phyloP scores from a whole-genome alignment of 2,329 filamentous ascomycete genomes.

The Alternaria solani region DNA sequence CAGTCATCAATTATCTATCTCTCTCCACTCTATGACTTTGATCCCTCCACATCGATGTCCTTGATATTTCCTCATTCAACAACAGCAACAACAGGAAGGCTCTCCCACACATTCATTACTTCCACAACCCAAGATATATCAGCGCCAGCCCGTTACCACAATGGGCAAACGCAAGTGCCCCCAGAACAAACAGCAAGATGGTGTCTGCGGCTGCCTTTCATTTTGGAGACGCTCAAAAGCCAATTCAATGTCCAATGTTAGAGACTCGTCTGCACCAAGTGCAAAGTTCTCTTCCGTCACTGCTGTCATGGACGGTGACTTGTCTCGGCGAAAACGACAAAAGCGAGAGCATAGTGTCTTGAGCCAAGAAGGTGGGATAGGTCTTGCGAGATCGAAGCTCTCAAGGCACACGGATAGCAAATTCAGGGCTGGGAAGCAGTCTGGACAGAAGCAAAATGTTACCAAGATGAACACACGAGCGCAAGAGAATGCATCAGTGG shows the following conservation, averaged over 20 bases:
- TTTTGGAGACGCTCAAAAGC: conserved; percentile 27
- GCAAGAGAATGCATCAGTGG: not conserved
- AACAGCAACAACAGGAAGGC: not conserved
- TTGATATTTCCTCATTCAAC: not conserved
- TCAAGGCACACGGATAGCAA: not conserved
- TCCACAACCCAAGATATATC: not conserved
- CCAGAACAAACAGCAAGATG: conserved; percentile 22
- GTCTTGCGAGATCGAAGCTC: not conserved
- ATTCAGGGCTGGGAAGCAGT: too few species aligned
- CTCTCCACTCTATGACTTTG: not conserved
- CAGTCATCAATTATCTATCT: not conserved
- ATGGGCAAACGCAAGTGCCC: conserved; percentile 12
- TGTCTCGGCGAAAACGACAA: not conserved
- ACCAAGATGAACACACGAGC: not conserved
- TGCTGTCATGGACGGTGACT: not conserved
- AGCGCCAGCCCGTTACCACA: not conserved
- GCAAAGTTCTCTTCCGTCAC: too few species aligned
- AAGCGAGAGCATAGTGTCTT: not conserved
- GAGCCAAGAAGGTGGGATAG: too few species aligned
- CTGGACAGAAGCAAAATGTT: not conserved
- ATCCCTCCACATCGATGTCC: not conserved
- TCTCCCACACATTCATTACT: not conserved
- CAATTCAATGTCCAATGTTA: not conserved
- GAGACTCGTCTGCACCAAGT: not conserved
- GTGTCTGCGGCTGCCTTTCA: conserved; percentile 37